A percentile compares a stretch with the other conserved stretches of the same genome.
Evolutionary conservation across 2,329 filamentous ascomycete species (phyloP).

Genomic region (Ophiostoma novo-ulmi): DNA sequence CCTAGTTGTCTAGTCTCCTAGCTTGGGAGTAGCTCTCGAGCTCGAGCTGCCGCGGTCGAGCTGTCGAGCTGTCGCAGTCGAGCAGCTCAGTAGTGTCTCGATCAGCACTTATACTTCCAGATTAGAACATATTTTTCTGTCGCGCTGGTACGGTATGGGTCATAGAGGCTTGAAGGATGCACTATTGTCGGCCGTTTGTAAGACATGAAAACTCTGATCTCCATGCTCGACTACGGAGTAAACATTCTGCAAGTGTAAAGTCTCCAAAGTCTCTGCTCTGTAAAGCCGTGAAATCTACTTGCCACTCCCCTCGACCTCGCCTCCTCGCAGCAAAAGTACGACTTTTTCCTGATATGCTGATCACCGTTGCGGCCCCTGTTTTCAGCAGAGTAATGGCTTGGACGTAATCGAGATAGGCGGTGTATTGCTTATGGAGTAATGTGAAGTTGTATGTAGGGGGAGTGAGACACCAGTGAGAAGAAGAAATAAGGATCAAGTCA

Average conservation of each 20-base stretch:
- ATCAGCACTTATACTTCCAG: not conserved
- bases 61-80: not conserved
- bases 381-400: conserved; percentile 7
- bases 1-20: not conserved
- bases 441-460: conserved; percentile 1
- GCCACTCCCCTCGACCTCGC: not conserved
- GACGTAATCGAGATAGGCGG: conserved; percentile 11
- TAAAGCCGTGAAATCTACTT: not conserved
- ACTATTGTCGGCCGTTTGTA: not conserved
- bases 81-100: not conserved
- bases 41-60: not conserved
- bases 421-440: conserved; percentile 3
- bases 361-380: conserved; percentile 9
- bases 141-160: not conserved
- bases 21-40: not conserved
- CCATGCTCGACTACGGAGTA: not conserved
- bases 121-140: not conserved
- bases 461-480: not conserved
- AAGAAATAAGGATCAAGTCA: not conserved
- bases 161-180: not conserved
- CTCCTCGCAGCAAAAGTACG: not conserved
- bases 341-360: conserved; percentile 8
- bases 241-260: not conserved
- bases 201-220: conserved; percentile 4
- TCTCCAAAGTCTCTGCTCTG: too few relatives aligned